These are phyloP conservation scores for Aspergillus tanneri DNA, from an alignment of 2,329 filamentous ascomycete species.

Conservation along the genomic window DNA sequence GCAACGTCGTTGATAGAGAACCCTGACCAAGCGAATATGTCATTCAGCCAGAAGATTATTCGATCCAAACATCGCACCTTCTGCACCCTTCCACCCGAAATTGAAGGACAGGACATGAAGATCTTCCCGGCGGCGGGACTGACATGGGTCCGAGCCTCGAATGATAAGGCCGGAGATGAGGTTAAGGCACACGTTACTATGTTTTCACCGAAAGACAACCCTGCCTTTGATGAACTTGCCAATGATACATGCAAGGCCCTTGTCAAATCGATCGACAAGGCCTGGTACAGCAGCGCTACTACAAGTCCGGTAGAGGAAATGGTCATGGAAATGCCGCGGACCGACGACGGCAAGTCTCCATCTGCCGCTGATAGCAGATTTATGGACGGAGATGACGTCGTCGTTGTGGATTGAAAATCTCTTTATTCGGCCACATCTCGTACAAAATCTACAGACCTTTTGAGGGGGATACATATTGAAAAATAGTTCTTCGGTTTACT, in stretches of 20 bases:
- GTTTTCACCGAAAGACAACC: conserved; percentile 47
- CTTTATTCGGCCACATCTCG: not conserved
- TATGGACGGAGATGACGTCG: conserved; percentile 37
- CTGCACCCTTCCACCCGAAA: conserved; percentile 71
- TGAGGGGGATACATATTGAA: no score
- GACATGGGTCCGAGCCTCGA: conserved; percentile 69
- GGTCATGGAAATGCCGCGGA: conserved; percentile 17
- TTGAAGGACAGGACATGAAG: conserved; percentile 29
- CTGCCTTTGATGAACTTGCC: conserved; percentile 44
- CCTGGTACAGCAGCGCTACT: conserved; percentile 39
- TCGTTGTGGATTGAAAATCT: conserved; percentile 31
- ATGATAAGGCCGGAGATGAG: conserved; percentile 78
- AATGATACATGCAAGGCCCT: conserved; percentile 40
- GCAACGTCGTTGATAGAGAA: conserved; percentile 45
- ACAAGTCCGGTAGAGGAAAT: conserved; percentile 19
- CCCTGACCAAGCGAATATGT: conserved; percentile 22
- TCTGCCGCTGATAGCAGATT: conserved; percentile 24
- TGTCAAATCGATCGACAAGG: conserved; percentile 40
- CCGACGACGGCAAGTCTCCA: conserved; percentile 12
- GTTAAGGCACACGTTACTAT: conserved; percentile 68
- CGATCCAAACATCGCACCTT: conserved; percentile 72
- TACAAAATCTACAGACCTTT: conserved; percentile 5
- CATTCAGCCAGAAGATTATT: conserved; percentile 39
- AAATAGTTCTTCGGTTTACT: not conserved
- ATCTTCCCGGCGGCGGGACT: conserved; percentile 40